Evolutionary conservation across 2,329 filamentous ascomycete genomes (phyloP).

Genomic region (Trichoderma citrinoviride): DNA sequence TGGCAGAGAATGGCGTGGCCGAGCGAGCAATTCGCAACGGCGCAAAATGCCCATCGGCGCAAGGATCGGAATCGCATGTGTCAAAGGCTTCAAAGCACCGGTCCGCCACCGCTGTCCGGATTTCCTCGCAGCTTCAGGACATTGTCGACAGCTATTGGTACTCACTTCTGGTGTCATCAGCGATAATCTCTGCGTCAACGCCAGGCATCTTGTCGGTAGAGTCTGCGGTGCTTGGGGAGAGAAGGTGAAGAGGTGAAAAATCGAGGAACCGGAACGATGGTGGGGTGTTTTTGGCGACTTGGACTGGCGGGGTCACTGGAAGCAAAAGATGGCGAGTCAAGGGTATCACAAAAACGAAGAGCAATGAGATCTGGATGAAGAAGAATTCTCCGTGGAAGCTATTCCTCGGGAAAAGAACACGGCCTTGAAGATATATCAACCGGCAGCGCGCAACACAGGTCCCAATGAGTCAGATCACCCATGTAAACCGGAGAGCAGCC

Average conservation of each 20-base stretch:
- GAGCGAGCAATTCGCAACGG: not conserved
- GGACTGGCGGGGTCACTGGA: not conserved
- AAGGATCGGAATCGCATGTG: not conserved
- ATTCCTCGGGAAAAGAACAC: not conserved
- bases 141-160: not conserved
- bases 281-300: slow-evolving; percentile 4
- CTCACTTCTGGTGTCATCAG: slow-evolving; percentile 47
- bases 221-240: not conserved
- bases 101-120: not conserved
- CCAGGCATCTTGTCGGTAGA: slow-evolving; percentile 39
- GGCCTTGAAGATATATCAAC: not conserved
- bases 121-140: not conserved
- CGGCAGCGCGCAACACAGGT: not conserved
- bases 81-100: not conserved
- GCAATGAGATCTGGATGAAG: not conserved
- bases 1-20: not conserved
- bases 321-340: not conserved
- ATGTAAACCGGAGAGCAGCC: slow-evolving; percentile 7
- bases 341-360: slow-evolving; percentile 5
- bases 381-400: not conserved
- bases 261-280: not conserved
- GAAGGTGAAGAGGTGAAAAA: not conserved
- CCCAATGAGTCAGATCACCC: slow-evolving; percentile 20
- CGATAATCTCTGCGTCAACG: slow-evolving; percentile 41
- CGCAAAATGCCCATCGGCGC: not conserved